These are phyloP conservation scores for Penicillium canariense DNA, from an alignment of 495 filamentous ascomycete species.

Conservation along the genomic window DNA sequence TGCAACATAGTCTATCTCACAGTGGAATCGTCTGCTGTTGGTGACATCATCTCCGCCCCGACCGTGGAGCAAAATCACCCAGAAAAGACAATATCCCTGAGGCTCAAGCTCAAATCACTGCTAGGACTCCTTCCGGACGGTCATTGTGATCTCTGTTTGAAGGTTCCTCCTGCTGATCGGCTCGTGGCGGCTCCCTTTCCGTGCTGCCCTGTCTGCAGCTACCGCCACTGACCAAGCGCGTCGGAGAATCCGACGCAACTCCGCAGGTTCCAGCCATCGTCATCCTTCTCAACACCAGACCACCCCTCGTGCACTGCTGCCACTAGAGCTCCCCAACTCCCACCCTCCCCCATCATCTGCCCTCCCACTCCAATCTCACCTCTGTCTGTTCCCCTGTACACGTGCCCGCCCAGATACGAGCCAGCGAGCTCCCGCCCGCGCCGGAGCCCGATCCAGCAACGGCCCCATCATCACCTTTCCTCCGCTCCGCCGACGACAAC, in stretches of 20 bases:
- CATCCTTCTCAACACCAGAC: constrained; percentile 7
- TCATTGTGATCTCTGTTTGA: neutral
- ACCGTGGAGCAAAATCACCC: neutral
- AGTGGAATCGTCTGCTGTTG: neutral
- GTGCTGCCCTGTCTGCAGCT: neutral
- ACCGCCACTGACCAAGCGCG: constrained; percentile 5
- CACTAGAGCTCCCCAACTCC: constrained; percentile 1
- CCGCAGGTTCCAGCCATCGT: constrained; percentile 22
- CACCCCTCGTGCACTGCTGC: neutral
- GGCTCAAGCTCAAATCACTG: no score
- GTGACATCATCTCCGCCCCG: constrained; percentile 26
- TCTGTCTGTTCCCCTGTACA: neutral
- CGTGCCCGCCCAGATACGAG: neutral
- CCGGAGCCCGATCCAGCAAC: constrained; percentile 3
- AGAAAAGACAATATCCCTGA: constrained; percentile 1
- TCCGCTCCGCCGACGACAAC: neutral
- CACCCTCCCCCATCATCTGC: neutral
- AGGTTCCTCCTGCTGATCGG: neutral
- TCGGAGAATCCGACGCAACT: constrained; percentile 33
- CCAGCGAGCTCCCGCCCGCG: neutral
- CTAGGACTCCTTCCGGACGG: neutral
- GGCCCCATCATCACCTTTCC: neutral
- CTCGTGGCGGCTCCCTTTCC: neutral
- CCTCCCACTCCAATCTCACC: neutral
- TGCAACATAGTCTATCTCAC: neutral